Base-by-base conservation (phyloP, 345 rosid species). In the Punica granatum region DNA sequence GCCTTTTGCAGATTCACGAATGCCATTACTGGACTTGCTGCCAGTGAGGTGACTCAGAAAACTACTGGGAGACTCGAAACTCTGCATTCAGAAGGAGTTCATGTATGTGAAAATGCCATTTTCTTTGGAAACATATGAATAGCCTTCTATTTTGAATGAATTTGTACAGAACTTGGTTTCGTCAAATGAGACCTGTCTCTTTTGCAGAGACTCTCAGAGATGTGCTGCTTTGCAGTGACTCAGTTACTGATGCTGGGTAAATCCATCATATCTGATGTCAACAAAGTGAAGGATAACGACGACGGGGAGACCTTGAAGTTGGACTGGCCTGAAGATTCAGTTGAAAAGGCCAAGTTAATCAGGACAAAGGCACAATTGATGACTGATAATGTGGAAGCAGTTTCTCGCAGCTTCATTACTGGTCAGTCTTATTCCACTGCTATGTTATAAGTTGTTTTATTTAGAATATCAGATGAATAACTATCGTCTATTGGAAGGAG, bases 81-180 rank as follows among this genome's bases (percentile, higher is more conserved):
- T 54, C 89, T 91, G 70, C 99, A 94, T 79, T 89, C 99, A 11
- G 98, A 94, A 77, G 98, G 99, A 54, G 86, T 91, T 81, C 99
- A 94, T 80, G 99, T 94, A 83, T 60, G 89, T 43, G 3, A 41
- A 78, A 69, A 72, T 69, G 54, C 44, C 71, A 60, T 41, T 56
- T 65, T 30, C 65, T 32, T 26, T 63, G 30, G 48, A 46, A 60
- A 37, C 35, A 49, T 34, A 31, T 44, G 43, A 37, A 30, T 46
- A 39, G 23, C 5, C 41, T 39, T 30, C 21, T 65, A n/a, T 7
- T n/a, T 5, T n/a, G 9, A 37, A 21, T 37, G 28, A 13, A n/a
- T 18, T 15, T 39, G 10, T n/a, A n/a, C 25, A n/a, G 1, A 1
- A 28, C 10, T 28, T 28, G 6, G 12, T 56, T 56, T 30, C 25